Percentiles rank a stretch among this genome's conserved stretches.
Conservation (phyloP, 1,284 basidiomycete species). For the Naganishia albida region DNA sequence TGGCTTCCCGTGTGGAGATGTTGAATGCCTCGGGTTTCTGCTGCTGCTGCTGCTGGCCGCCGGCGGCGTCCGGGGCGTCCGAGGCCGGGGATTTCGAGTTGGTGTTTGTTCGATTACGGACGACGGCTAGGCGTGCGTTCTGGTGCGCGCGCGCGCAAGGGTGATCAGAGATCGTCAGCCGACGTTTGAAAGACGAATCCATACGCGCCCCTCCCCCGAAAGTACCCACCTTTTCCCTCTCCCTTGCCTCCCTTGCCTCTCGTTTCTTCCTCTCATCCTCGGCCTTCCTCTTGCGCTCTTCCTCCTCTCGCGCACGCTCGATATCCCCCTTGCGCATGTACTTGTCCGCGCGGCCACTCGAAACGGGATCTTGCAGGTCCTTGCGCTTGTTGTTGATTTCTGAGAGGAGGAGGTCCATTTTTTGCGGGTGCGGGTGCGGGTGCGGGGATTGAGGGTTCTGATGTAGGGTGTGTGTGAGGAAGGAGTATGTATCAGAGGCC, state of each 20-base stretch:
- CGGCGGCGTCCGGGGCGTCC: constrained; percentile 28
- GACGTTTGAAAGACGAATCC: background rate
- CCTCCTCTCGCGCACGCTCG: constrained; percentile 64
- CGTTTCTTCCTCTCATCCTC: constrained; percentile 58
- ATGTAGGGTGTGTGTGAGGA: background rate
- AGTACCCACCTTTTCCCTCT: constrained; percentile 47
- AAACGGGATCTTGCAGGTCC: constrained; percentile 62
- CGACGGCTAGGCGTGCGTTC: constrained; percentile 38
- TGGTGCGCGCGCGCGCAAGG: no score
- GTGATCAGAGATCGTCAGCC: background rate
- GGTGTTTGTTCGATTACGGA: constrained; percentile 37
- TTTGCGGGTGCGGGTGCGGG: background rate
- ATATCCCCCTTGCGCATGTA: constrained; percentile 82
- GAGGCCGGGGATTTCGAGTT: constrained; percentile 35
- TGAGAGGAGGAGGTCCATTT: constrained; percentile 55
- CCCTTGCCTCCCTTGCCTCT: constrained; percentile 49
- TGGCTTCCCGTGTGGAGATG: constrained; percentile 88
- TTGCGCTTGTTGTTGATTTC: constrained; percentile 88
- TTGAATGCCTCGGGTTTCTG: constrained; percentile 73
- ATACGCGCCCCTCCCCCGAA: constrained; percentile 5
- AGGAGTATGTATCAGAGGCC: no score
- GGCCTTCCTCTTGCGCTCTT: constrained; percentile 64
- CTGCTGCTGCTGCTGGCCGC: no score
- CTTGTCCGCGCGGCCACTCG: constrained; percentile 61
- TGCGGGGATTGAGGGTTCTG: no score